Evolutionary conservation across 1,284 basidiomycete genomes (phyloP).

Genomic region (Amanita bisporigera): DNA sequence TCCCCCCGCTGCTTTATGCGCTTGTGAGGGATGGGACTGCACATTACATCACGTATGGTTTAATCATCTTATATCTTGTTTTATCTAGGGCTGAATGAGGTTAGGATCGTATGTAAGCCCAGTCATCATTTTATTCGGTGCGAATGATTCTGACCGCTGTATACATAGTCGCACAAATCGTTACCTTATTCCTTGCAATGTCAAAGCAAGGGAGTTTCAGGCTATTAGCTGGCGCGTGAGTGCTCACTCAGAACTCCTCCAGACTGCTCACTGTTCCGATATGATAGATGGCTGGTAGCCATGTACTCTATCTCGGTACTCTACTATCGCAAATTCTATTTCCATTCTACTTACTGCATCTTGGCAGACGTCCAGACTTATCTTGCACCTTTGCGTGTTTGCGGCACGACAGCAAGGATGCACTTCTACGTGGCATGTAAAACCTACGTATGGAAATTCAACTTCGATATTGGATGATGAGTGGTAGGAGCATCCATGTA

Average conservation of each 20-base stretch:
- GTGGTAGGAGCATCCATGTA: too few relatives aligned
- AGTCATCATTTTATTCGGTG: not conserved
- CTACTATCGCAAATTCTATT: too few relatives aligned
- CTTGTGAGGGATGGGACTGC: not conserved
- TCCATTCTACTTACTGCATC: not conserved
- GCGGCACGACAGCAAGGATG: not conserved
- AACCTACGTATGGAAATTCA: not conserved
- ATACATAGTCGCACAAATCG: not conserved
- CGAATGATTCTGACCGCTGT: too few relatives aligned
- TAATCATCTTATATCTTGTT: too few relatives aligned
- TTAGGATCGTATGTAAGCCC: not conserved
- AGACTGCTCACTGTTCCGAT: too few relatives aligned
- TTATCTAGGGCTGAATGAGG: too few relatives aligned
- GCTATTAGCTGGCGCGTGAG: not conserved
- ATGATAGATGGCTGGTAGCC: not conserved
- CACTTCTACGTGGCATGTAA: not conserved
- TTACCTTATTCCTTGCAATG: not conserved
- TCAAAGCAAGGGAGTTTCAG: not conserved
- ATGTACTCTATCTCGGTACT: not conserved
- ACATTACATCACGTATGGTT: not conserved
- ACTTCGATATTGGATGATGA: too few relatives aligned
- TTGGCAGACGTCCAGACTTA: not conserved
- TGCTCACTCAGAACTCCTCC: not conserved
- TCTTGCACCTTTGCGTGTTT: not conserved
- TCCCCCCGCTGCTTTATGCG: not conserved